Percentiles rank a stretch among this genome's conserved stretches.
These are phyloP conservation scores for Fagus sylvatica DNA, from an alignment of 306 rosid species.

Conservation along the genomic window DNA sequence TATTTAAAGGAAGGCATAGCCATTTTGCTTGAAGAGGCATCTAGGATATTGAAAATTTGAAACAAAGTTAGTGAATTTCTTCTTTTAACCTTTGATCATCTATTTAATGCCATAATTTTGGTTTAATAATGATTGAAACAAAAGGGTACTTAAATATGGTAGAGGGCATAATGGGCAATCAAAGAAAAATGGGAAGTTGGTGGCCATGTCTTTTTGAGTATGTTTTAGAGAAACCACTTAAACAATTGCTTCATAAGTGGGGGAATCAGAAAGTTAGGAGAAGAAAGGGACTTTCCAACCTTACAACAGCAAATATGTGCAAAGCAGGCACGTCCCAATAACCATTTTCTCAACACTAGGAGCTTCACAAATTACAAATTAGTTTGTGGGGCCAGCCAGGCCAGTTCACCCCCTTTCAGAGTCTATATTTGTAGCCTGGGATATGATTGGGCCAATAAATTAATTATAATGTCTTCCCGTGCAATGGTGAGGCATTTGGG, in stretches of 20 bases:
- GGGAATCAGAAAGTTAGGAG: constrained; percentile 56
- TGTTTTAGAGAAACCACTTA: constrained; percentile 29
- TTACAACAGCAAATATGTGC: constrained; percentile 54
- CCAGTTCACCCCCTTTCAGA: no score
- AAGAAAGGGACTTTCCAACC: constrained; percentile 88
- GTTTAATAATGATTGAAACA: background rate
- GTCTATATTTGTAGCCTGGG: background rate
- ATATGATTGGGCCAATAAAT: background rate
- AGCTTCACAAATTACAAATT: background rate
- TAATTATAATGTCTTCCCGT: background rate
- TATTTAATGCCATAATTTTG: no score
- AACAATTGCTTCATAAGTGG: constrained; percentile 22
- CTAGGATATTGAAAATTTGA: no score
- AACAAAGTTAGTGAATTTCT: no score
- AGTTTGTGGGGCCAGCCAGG: constrained; percentile 15
- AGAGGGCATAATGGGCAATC: constrained; percentile 20
- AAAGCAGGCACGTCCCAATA: constrained; percentile 38
- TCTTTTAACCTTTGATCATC: no score
- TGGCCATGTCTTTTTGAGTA: constrained; percentile 47
- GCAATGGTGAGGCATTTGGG: background rate
- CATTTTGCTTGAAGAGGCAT: background rate
- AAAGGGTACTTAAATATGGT: background rate
- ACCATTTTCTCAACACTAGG: constrained; percentile 26
- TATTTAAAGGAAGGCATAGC: background rate
- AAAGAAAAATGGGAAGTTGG: constrained; percentile 29